Evolutionary conservation across 768 basidiomycete genomes (phyloP), one percentile per base, ranked within the genome.

Genomic region (Cyclocybe cylindracea): DNA sequence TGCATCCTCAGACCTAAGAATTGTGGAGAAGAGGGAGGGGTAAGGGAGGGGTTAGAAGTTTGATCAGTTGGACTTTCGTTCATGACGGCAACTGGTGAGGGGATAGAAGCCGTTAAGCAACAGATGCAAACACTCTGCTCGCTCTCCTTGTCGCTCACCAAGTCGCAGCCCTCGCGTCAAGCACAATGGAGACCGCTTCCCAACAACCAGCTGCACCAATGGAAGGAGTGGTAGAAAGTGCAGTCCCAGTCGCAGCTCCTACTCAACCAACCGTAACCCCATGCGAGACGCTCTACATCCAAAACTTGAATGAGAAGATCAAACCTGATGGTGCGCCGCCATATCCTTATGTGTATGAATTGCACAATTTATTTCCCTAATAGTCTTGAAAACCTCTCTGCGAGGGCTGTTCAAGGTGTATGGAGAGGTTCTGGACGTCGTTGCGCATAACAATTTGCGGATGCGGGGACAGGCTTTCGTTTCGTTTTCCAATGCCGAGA

Each of bases 381-480:
- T 43, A 92, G 94, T 96, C 35, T 79, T 99, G 56, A 97, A 95
- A 71, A 76, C 91, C 47, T 92, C 94, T 3, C 74, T 99, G 41
- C 80, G 83, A 10, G 88, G 88, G 33, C 78, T 99, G 31, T 98
- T 99, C 80, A 93, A 93, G 69, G 80, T 87, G 10, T 99, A 98
- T 63, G 93, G 94, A 10, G 87, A 91, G 55, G 89, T 99, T 13
- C 71, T 98, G 24, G 93, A 96, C 65, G 93, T 99, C n/a, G 89
- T 94, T 14, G 94, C 95, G 8, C 97, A 99, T 69, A 73, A 78
- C 46, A 98, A 97, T 75, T 72, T 99, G 54, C 86, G 97, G 36
- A 99, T 99, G 97, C 82, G 97, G 36, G 97, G 97, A 11, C 97
- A 99, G 72, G 97, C 97, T 3, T 99, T 99, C 66, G 92, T 99